Evolutionary conservation across 2,329 filamentous ascomycete species (phyloP).

Genomic region (Penicillium olsonii): DNA sequence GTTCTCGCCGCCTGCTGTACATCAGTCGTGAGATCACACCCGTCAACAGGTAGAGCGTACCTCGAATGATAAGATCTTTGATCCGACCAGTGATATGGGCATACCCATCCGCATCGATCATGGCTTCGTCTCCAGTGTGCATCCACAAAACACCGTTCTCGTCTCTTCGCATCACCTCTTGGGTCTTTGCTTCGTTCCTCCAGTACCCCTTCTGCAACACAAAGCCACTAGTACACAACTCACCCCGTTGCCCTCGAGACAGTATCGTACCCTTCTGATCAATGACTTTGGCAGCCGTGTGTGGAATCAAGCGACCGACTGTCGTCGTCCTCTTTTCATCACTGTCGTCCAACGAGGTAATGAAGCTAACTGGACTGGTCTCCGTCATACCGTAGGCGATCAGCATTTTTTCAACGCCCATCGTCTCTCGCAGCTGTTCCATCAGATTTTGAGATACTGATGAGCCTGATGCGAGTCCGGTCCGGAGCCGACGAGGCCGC

Average conservation of each 20-base stretch:
- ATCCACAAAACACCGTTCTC: constrained; percentile 58
- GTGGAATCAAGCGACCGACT: constrained; percentile 73
- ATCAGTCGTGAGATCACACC: too few relatives aligned
- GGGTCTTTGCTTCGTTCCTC: constrained; percentile 48
- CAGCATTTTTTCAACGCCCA: constrained; percentile 76
- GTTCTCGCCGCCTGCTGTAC: constrained; percentile 62
- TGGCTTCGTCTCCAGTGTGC: constrained; percentile 60
- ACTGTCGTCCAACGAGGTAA: constrained; percentile 74
- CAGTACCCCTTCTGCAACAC: constrained; percentile 60
- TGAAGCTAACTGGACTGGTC: constrained; percentile 66
- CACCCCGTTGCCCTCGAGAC: constrained; percentile 64
- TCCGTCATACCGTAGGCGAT: constrained; percentile 97
- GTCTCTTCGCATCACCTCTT: constrained; percentile 66
- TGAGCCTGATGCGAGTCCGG: constrained; percentile 81
- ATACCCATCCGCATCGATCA: constrained; percentile 59
- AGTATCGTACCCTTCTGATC: constrained; percentile 63
- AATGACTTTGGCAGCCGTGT: constrained; percentile 75
- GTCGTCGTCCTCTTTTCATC: constrained; percentile 67
- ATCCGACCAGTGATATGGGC: constrained; percentile 70
- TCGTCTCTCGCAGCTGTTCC: constrained; percentile 59
- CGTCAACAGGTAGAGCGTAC: constrained; percentile 29
- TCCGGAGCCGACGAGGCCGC: constrained; percentile 60
- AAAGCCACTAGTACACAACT: constrained; percentile 73
- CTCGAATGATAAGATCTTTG: constrained; percentile 75
- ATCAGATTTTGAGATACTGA: constrained; percentile 73